These are phyloP conservation scores for Stemphylium vesicarium DNA, from an alignment of 2,329 filamentous ascomycete species.

Conservation along the genomic window DNA sequence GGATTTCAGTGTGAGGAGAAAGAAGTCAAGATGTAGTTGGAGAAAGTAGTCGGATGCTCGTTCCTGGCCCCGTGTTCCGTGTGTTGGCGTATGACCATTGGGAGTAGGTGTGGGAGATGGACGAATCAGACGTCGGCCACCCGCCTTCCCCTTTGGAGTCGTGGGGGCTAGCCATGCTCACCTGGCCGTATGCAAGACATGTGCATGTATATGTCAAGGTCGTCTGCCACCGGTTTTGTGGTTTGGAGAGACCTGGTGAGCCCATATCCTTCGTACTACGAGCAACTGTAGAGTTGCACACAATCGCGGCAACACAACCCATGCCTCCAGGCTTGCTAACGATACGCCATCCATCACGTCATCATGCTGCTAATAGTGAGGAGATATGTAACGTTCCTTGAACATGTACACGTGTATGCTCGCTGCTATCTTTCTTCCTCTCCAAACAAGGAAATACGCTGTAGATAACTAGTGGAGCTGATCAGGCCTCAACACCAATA, in stretches of 20 bases:
- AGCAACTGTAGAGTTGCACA: neutral
- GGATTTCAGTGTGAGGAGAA: conserved; percentile 11
- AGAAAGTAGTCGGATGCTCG: conserved; percentile 21
- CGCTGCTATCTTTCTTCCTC: neutral
- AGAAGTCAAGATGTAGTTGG: conserved; percentile 5
- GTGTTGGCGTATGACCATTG: conserved; percentile 34
- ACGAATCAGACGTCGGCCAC: conserved; percentile 35
- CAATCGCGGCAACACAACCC: neutral
- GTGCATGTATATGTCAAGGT: conserved; percentile 14
- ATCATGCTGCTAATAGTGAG: conserved; percentile 7
- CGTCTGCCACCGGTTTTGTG: conserved; percentile 8
- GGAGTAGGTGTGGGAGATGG: conserved; percentile 29
- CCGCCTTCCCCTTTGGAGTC: conserved; percentile 30
- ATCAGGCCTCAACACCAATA: neutral
- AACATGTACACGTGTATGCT: neutral
- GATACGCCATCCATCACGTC: conserved; percentile 20
- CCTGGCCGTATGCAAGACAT: conserved; percentile 31
- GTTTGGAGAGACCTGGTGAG: conserved; percentile 11
- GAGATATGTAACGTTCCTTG: neutral
- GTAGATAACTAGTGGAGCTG: neutral
- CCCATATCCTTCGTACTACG: neutral
- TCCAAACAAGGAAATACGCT: neutral
- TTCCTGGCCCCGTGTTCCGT: conserved; percentile 31
- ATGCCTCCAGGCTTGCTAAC: conserved; percentile 2
- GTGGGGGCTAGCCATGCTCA: conserved; percentile 33